Conservation (phyloP, 2,329 filamentous ascomycete genomes). For the Albophoma yamanashiensis region DNA sequence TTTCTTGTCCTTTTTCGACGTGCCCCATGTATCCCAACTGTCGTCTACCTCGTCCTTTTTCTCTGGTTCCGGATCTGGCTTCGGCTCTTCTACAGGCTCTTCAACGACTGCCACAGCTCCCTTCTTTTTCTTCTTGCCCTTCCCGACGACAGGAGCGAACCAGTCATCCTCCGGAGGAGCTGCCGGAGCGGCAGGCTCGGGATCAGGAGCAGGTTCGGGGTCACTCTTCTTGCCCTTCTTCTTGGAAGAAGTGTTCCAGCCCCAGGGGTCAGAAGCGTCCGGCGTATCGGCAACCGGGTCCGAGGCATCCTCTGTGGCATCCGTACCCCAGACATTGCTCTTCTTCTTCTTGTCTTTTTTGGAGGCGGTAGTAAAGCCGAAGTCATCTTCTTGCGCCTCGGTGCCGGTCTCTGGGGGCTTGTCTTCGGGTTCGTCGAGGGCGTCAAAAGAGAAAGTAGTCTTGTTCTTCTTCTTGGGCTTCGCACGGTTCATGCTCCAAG, state of each 20-base stretch:
- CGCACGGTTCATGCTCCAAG: conserved; percentile 35
- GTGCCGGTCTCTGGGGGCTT: conserved; percentile 24
- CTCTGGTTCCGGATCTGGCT: conserved; percentile 13
- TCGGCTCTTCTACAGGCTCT: conserved; percentile 11
- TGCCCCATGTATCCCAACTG: conserved; percentile 19
- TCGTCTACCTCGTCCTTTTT: conserved; percentile 17
- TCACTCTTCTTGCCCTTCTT: conserved; percentile 30
- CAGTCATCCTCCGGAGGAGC: conserved; percentile 10
- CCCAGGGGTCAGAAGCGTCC: conserved; percentile 20
- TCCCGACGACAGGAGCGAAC: conserved; percentile 9
- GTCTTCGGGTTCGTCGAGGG: conserved; percentile 29
- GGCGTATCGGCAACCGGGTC: conserved; percentile 10
- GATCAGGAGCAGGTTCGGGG: not conserved
- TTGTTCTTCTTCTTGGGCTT: conserved; percentile 44
- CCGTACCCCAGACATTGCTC: conserved; percentile 22
- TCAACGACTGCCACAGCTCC: conserved; percentile 10
- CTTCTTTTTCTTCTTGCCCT: conserved; percentile 28
- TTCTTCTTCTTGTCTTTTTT: conserved; percentile 36
- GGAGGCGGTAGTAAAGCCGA: conserved; percentile 16
- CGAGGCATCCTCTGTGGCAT: conserved; percentile 22
- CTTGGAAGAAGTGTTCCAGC: conserved; percentile 19
- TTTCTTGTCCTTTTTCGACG: conserved; percentile 21
- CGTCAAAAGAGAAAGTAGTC: conserved; percentile 34
- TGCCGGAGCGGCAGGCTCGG: conserved; percentile 8
- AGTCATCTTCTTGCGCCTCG: conserved; percentile 17